phyloP scores from a whole-genome alignment of 2,329 filamentous ascomycete species.

The Colletotrichum aenigma region DNA sequence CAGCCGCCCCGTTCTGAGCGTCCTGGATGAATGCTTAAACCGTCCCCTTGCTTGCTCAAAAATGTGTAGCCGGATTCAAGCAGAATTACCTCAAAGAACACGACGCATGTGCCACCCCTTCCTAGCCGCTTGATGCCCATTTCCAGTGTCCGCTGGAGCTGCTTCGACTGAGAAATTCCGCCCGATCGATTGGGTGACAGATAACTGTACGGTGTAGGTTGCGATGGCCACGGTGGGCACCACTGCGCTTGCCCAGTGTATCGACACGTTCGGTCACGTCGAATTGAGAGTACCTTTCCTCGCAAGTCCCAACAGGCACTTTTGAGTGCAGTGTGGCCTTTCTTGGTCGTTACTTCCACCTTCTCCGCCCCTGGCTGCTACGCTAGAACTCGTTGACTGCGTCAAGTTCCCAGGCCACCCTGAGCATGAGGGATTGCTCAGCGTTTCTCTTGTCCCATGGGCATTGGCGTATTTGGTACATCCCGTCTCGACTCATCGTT shows the following conservation, averaged over 20 bases:
- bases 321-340: slow-evolving; percentile 39
- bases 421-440: background rate
- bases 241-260: slow-evolving; percentile 29
- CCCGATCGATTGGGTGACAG: slow-evolving; percentile 32
- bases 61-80: slow-evolving; percentile 46
- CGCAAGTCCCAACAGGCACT: slow-evolving; percentile 40
- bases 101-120: slow-evolving; percentile 36
- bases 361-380: background rate
- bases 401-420: slow-evolving; percentile 12
- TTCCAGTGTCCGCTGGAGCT: slow-evolving; percentile 33
- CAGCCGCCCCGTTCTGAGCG: slow-evolving; percentile 36
- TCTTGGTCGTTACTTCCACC: background rate
- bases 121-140: slow-evolving; percentile 31
- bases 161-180: slow-evolving; percentile 29
- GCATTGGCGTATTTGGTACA: background rate
- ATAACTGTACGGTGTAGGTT: slow-evolving; percentile 26
- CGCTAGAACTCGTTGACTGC: slow-evolving; percentile 23
- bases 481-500: background rate
- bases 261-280: slow-evolving; percentile 39
- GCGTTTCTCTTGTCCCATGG: background rate
- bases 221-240: background rate
- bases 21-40: slow-evolving; percentile 32
- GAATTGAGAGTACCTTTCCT: slow-evolving; percentile 32
- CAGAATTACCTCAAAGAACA: slow-evolving; percentile 45
- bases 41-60: slow-evolving; percentile 42